Conservation (phyloP, 495 filamentous ascomycete species). For the Hypoxylon rickii region DNA sequence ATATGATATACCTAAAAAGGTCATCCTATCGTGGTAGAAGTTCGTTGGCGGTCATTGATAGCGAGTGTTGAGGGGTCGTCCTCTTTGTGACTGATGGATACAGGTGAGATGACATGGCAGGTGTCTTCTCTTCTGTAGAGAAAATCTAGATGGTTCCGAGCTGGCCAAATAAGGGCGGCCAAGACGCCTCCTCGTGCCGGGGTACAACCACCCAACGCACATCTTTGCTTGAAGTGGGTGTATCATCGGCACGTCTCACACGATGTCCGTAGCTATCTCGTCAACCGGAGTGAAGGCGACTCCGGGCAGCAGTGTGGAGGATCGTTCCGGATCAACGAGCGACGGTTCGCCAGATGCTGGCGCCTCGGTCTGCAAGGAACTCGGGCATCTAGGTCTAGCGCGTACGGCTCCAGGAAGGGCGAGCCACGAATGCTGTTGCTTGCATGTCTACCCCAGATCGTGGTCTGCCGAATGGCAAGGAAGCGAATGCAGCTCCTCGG, state of each 20-base stretch:
- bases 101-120: slow-evolving; percentile 7
- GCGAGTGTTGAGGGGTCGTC: not conserved
- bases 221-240: slow-evolving; percentile 33
- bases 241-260: slow-evolving; percentile 11
- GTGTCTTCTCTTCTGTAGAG: not conserved
- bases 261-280: slow-evolving; percentile 28
- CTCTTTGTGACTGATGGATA: no score
- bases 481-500: slow-evolving; percentile 21
- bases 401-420: slow-evolving; percentile 17
- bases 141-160: slow-evolving; percentile 21
- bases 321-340: slow-evolving; percentile 26
- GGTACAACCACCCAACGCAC: slow-evolving; percentile 25
- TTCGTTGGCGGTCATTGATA: not conserved
- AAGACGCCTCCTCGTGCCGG: slow-evolving; percentile 18
- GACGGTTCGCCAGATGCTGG: slow-evolving; percentile 18
- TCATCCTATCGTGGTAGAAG: no score
- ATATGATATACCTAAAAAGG: no score
- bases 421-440: slow-evolving; percentile 16
- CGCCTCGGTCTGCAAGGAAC: slow-evolving; percentile 25
- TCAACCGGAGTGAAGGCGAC: slow-evolving; percentile 21
- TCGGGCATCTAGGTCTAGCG: slow-evolving; percentile 25
- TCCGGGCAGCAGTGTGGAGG: slow-evolving; percentile 26
- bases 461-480: slow-evolving; percentile 23
- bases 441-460: slow-evolving; percentile 33
- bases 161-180: slow-evolving; percentile 26